Conservation (phyloP, 768 basidiomycete species). For the Podaxis sp. region DNA sequence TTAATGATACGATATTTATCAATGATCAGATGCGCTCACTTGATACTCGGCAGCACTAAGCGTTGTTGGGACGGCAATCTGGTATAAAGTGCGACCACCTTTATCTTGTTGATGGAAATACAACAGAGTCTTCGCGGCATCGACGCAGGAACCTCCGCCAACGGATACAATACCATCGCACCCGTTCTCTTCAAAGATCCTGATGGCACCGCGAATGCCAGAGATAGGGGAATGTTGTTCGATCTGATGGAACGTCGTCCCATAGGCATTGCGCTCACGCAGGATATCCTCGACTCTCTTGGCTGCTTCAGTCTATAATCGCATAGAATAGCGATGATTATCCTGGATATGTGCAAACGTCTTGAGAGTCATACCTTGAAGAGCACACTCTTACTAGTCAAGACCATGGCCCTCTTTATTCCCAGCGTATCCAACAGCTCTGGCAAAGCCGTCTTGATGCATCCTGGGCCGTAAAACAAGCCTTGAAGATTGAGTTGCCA, state of each 20-base stretch:
- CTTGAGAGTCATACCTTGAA: neutral
- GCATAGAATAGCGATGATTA: neutral
- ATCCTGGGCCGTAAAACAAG: slow-evolving; percentile 74
- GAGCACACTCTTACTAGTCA: slow-evolving; percentile 55
- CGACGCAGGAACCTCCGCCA: slow-evolving; percentile 81
- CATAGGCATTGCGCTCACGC: slow-evolving; percentile 55
- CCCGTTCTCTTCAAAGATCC: slow-evolving; percentile 49
- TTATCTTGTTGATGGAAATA: slow-evolving; percentile 58
- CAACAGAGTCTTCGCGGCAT: slow-evolving; percentile 72
- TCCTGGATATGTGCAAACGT: neutral
- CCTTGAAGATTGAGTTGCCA: slow-evolving; percentile 68
- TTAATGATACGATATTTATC: neutral
- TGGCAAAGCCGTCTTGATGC: slow-evolving; percentile 58
- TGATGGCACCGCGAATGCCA: slow-evolving; percentile 57
- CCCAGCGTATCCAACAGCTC: slow-evolving; percentile 53
- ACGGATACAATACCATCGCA: slow-evolving; percentile 72
- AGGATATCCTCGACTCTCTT: slow-evolving; percentile 54
- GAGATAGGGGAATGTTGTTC: slow-evolving; percentile 71
- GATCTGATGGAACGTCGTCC: slow-evolving; percentile 69
- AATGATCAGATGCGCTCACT: slow-evolving; percentile 31
- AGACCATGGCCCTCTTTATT: slow-evolving; percentile 62
- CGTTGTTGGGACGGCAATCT: slow-evolving; percentile 83
- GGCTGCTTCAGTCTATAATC: slow-evolving; percentile 58
- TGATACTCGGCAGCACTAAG: slow-evolving; percentile 77
- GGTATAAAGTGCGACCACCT: slow-evolving; percentile 50